Conservation (phyloP, 2,329 filamentous ascomycete species). For the Chlorencoelia australis region DNA sequence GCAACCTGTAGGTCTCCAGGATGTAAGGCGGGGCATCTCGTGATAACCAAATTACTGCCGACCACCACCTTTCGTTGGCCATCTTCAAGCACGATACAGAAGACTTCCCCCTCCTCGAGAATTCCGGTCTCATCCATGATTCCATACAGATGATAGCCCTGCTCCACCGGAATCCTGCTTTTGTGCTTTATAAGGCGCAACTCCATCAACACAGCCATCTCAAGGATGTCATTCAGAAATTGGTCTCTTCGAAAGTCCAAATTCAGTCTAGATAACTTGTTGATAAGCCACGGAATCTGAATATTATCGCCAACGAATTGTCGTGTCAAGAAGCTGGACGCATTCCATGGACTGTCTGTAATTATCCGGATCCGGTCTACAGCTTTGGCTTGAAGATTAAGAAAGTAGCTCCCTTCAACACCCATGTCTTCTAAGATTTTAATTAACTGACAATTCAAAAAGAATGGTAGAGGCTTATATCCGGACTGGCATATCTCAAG, state of each 20-base stretch:
- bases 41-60: slow-evolving; percentile 42
- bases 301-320: slow-evolving; percentile 52
- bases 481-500: slow-evolving; percentile 66
- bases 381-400: slow-evolving; percentile 52
- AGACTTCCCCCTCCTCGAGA: slow-evolving; percentile 58
- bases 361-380: slow-evolving; percentile 49
- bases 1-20: slow-evolving; percentile 69
- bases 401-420: slow-evolving; percentile 48
- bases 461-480: slow-evolving; percentile 55
- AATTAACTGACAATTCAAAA: slow-evolving; percentile 71
- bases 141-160: slow-evolving; percentile 70
- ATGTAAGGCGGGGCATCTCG: slow-evolving; percentile 71
- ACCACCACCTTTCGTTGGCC: slow-evolving; percentile 12
- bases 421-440: slow-evolving; percentile 78
- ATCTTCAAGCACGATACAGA: slow-evolving; percentile 42
- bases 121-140: slow-evolving; percentile 73
- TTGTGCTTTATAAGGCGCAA: slow-evolving; percentile 70
- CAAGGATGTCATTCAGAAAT: slow-evolving; percentile 62
- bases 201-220: slow-evolving; percentile 59
- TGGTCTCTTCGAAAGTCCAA: slow-evolving; percentile 57
- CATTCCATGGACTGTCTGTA: slow-evolving; percentile 48
- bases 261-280: slow-evolving; percentile 43
- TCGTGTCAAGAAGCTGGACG: slow-evolving; percentile 53
- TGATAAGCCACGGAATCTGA: slow-evolving; percentile 51
- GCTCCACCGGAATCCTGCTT: slow-evolving; percentile 59